Evolutionary conservation across 257 asterid genomes (phyloP).

Genomic region (Paraleonurus japonicus): DNA sequence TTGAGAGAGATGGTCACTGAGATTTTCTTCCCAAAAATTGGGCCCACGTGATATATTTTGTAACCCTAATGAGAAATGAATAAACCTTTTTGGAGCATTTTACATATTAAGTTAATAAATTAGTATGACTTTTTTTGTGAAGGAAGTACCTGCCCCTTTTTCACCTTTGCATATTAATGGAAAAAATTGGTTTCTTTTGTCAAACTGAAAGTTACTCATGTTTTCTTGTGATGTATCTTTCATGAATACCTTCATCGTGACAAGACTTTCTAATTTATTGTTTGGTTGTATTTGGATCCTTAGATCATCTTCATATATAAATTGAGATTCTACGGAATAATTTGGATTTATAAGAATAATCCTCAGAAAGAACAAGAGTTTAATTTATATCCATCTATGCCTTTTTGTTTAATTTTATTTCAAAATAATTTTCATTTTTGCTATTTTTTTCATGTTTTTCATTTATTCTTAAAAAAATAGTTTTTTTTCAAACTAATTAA

Average conservation of each 20-base stretch:
- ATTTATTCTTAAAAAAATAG: too few species aligned
- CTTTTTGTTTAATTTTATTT: too few species aligned
- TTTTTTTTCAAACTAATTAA: too few species aligned
- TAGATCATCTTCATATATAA: background rate
- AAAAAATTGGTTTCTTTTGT: slow-evolving; percentile 21
- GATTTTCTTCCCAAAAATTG: slow-evolving; percentile 23
- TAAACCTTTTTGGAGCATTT: slow-evolving; percentile 23
- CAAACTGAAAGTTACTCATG: slow-evolving; percentile 32
- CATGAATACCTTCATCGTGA: slow-evolving; percentile 8
- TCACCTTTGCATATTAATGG: background rate
- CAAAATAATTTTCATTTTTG: too few species aligned
- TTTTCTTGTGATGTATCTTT: slow-evolving; percentile 26
- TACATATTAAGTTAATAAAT: slow-evolving; percentile 18
- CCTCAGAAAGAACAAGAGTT: too few species aligned
- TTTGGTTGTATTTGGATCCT: slow-evolving; percentile 14
- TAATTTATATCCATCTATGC: too few species aligned
- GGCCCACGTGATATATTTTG: slow-evolving; percentile 21
- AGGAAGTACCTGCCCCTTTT: slow-evolving; percentile 17
- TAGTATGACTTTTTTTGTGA: slow-evolving; percentile 24
- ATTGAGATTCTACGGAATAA: too few species aligned
- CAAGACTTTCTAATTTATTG: slow-evolving; percentile 11
- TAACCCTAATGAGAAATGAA: slow-evolving; percentile 12
- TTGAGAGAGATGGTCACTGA: slow-evolving; percentile 23
- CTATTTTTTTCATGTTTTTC: too few species aligned
- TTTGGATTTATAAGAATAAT: background rate